Conservation (phyloP, 495 filamentous ascomycete species). For the Pyrenopolyporus hunteri region DNA sequence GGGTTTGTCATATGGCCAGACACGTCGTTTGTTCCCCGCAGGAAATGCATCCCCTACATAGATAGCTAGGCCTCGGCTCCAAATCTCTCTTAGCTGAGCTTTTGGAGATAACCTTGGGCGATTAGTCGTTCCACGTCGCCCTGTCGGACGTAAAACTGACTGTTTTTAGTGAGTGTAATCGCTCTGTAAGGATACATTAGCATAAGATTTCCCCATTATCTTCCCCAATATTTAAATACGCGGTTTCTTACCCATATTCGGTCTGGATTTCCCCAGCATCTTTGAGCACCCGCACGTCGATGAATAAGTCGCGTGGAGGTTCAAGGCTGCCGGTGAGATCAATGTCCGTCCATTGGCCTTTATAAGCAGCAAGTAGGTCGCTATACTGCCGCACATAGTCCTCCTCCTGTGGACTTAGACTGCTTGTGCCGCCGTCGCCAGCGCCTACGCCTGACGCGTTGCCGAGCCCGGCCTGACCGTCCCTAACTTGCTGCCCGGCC, state of each 20-base stretch:
- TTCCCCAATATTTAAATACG: conserved; percentile 1
- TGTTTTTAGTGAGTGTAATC: conserved; percentile 96
- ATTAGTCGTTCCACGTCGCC: conserved; percentile 96
- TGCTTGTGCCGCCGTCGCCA: conserved; percentile 64
- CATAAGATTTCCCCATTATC: conserved; percentile 29
- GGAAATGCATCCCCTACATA: background rate
- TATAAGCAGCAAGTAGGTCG: conserved; percentile 93
- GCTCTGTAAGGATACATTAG: conserved; percentile 60
- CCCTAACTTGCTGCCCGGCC: conserved; percentile 47
- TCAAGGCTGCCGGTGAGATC: conserved; percentile 95
- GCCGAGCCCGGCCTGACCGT: conserved; percentile 37
- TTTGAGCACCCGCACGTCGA: conserved; percentile 95
- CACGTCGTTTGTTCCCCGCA: background rate
- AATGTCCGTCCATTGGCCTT: conserved; percentile 98
- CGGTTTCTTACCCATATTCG: conserved; percentile 83
- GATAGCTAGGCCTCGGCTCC: background rate
- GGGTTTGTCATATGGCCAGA: background rate
- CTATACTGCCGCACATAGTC: conserved; percentile 92
- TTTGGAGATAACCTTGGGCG: conserved; percentile 95
- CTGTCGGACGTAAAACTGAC: conserved; percentile 95
- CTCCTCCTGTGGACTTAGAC: conserved; percentile 94
- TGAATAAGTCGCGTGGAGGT: conserved; percentile 93
- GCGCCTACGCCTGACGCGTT: conserved; percentile 41
- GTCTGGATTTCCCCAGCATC: conserved; percentile 99
- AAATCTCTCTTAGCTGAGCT: conserved; percentile 69